These are phyloP conservation scores for Penicillium alfredii DNA, from an alignment of 495 filamentous ascomycete species.

Conservation along the genomic window DNA sequence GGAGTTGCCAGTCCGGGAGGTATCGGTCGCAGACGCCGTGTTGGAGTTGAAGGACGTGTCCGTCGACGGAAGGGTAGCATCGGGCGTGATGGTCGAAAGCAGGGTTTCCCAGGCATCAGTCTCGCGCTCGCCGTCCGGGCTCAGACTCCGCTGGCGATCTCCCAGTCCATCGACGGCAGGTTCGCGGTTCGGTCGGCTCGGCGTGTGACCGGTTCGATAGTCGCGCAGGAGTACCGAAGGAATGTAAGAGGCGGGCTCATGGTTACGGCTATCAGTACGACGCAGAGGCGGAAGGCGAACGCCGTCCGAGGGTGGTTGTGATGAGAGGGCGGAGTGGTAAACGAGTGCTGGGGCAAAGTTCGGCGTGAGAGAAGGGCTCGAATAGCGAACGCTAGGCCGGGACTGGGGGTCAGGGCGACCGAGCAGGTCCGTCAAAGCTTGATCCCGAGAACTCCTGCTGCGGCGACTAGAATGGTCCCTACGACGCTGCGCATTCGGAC, in stretches of 20 bases:
- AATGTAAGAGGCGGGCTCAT: slow-evolving; percentile 7
- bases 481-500: slow-evolving; percentile 24
- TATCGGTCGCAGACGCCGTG: slow-evolving; percentile 41
- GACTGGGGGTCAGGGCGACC: slow-evolving; percentile 12
- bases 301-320: slow-evolving; percentile 17
- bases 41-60: slow-evolving; percentile 75
- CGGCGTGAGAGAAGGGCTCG: slow-evolving; percentile 30
- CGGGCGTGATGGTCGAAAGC: slow-evolving; percentile 71
- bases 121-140: slow-evolving; percentile 58
- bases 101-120: slow-evolving; percentile 69
- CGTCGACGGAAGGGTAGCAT: slow-evolving; percentile 70
- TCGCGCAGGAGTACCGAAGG: slow-evolving; percentile 8
- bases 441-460: slow-evolving; percentile 29
- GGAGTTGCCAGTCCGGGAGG: slow-evolving; percentile 18
- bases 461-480: slow-evolving; percentile 24
- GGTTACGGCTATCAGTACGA: slow-evolving; percentile 16
- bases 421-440: slow-evolving; percentile 20
- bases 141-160: slow-evolving; percentile 75
- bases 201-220: slow-evolving; percentile 22
- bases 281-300: slow-evolving; percentile 23
- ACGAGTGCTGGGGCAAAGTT: slow-evolving; percentile 43
- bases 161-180: slow-evolving; percentile 64
- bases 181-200: slow-evolving; percentile 16
- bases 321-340: slow-evolving; percentile 24
- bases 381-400: not conserved